These are phyloP conservation scores for Trichoderma guizhouense DNA, from an alignment of 2,329 filamentous ascomycete genomes.

Conservation along the genomic window DNA sequence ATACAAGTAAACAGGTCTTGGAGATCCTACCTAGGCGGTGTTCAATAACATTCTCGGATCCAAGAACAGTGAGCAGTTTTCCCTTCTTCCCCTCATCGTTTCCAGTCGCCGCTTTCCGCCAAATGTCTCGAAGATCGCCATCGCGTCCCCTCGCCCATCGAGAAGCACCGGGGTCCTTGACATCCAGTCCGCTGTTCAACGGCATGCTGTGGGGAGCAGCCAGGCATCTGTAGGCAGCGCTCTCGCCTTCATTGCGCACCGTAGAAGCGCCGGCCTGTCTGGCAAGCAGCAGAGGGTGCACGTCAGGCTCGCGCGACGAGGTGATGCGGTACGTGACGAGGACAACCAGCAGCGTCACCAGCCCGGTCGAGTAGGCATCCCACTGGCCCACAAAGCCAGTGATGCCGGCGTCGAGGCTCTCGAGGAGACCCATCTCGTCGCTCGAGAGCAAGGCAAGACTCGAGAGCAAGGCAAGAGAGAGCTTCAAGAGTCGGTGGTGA, in stretches of 20 bases:
- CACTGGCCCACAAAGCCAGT: conserved; percentile 71
- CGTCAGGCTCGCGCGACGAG: conserved; percentile 76
- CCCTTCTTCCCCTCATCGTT: conserved; percentile 66
- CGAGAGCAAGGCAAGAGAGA: not conserved
- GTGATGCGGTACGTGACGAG: conserved; percentile 70
- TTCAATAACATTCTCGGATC: conserved; percentile 70
- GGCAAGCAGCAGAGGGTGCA: conserved; percentile 85
- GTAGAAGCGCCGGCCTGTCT: conserved; percentile 76
- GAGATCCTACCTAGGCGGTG: conserved; percentile 56
- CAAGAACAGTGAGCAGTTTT: conserved; percentile 74
- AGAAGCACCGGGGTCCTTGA: conserved; percentile 74
- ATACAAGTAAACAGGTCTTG: not conserved
- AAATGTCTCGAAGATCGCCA: conserved; percentile 88
- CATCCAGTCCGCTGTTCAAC: conserved; percentile 71
- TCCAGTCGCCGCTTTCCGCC: conserved; percentile 67
- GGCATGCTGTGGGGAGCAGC: conserved; percentile 83
- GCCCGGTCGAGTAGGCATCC: conserved; percentile 72
- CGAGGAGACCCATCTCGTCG: conserved; percentile 42
- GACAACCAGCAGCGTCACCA: conserved; percentile 63
- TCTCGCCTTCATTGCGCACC: conserved; percentile 80
- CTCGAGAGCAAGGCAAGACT: not conserved
- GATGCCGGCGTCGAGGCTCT: conserved; percentile 68
- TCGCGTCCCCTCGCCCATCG: conserved; percentile 82
- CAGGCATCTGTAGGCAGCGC: conserved; percentile 78
- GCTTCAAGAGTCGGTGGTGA: not conserved